Conservation (phyloP, 345 rosid genomes). For the Eucalyptus sp. region DNA sequence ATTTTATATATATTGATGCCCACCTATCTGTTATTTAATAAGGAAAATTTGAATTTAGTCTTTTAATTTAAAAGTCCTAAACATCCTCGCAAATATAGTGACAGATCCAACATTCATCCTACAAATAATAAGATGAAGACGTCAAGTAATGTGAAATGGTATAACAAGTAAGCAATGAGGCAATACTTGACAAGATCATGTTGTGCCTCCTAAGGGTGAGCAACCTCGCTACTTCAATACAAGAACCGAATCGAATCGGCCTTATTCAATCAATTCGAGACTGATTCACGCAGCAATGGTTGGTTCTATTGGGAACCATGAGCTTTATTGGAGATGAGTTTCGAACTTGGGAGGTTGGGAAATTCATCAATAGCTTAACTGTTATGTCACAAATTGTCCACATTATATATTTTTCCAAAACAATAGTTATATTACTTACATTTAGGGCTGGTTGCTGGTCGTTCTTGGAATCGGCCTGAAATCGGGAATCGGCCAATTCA, state of each 20-base stretch:
- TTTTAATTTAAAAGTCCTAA: background rate
- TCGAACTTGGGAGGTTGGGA: background rate
- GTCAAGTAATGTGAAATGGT: background rate
- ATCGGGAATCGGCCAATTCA: fast-evolving
- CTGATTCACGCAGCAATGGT: background rate
- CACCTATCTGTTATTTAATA: background rate
- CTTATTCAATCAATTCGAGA: background rate
- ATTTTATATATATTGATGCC: background rate
- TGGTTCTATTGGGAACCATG: background rate
- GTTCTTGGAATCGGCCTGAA: background rate
- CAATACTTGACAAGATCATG: background rate
- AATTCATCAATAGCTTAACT: background rate
- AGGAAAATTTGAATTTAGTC: background rate
- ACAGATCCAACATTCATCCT: background rate
- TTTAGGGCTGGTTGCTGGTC: background rate
- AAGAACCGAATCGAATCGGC: fast-evolving
- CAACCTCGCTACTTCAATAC: background rate
- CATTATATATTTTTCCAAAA: background rate
- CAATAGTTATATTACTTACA: background rate
- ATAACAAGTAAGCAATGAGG: background rate
- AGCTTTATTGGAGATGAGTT: background rate
- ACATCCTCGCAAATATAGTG: background rate
- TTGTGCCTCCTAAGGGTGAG: background rate
- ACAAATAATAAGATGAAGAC: background rate
- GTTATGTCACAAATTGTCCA: background rate